Conservation (phyloP, 1,284 basidiomycete genomes). For the Apiotrichum montevideense region DNA sequence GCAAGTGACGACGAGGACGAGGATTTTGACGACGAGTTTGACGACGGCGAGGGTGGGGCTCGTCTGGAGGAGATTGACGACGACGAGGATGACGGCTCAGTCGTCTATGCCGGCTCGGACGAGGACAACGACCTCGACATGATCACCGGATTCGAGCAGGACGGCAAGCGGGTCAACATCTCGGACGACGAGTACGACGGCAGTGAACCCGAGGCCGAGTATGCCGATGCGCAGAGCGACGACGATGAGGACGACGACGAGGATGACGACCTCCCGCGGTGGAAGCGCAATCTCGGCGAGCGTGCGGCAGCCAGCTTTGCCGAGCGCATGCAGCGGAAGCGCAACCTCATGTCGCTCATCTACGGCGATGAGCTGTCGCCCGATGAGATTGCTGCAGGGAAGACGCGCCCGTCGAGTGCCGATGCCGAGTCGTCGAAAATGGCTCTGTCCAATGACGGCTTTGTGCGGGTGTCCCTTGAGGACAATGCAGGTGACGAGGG, state of each 20-base stretch:
- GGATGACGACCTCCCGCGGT: constrained; percentile 55
- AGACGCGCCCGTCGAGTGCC: constrained; percentile 37
- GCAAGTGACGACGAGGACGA: constrained; percentile 40
- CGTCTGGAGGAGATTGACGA: constrained; percentile 41
- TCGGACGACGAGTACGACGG: constrained; percentile 40
- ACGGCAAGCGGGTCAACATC: constrained; percentile 45
- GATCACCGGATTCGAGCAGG: constrained; percentile 46
- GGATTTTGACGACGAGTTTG: constrained; percentile 38
- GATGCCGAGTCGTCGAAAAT: constrained; percentile 37
- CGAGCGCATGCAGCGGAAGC: constrained; percentile 50
- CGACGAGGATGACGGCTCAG: constrained; percentile 40
- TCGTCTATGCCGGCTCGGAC: constrained; percentile 73
- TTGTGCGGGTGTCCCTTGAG: constrained; percentile 60
- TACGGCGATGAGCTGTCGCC: constrained; percentile 69
- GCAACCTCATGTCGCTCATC: constrained; percentile 80
- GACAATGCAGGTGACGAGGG: constrained; percentile 51
- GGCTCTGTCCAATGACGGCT: constrained; percentile 53
- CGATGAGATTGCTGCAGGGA: constrained; percentile 59
- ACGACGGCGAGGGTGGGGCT: constrained; percentile 34
- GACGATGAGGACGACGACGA: constrained; percentile 45
- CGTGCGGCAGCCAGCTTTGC: constrained; percentile 56
- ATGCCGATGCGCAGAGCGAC: constrained; percentile 42
- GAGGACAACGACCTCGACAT: constrained; percentile 51
- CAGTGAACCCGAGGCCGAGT: constrained; percentile 47
- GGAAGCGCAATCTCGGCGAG: constrained; percentile 68